Conservation (phyloP, 129 eudicot genomes). For the Rutidosis leptorrhynchoides region DNA sequence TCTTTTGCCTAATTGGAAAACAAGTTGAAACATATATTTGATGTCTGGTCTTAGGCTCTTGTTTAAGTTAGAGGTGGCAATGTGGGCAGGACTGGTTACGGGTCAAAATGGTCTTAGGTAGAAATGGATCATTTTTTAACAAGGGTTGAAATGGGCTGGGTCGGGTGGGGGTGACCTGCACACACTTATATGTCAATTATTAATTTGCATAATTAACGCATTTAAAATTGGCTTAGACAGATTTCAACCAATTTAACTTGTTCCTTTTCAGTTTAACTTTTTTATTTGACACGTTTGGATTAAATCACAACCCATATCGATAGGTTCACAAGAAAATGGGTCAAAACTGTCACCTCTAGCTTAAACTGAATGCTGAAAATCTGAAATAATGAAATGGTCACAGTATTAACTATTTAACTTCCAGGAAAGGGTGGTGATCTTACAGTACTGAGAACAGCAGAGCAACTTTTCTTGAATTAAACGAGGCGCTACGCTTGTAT, state of each 20-base stretch:
- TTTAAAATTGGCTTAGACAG: neutral
- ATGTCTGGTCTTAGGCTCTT: no score
- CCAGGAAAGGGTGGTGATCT: conserved; percentile 30
- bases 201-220: neutral
- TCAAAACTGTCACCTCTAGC: neutral
- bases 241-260: neutral
- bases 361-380: no score
- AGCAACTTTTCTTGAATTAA: conserved; percentile 89
- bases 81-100: neutral
- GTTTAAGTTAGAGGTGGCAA: neutral
- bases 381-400: neutral
- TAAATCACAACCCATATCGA: neutral
- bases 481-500: conserved; percentile 65
- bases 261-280: neutral
- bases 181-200: neutral
- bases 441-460: conserved; percentile 82
- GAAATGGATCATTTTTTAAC: neutral
- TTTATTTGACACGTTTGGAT: neutral
- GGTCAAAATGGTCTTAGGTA: neutral
- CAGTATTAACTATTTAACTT: neutral
- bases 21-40: no score
- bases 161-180: neutral
- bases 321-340: neutral
- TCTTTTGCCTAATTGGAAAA: no score
- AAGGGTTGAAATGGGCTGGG: neutral